Conservation (phyloP, 352 stramenopile genomes). For the Phytophthora ohioensis region DNA sequence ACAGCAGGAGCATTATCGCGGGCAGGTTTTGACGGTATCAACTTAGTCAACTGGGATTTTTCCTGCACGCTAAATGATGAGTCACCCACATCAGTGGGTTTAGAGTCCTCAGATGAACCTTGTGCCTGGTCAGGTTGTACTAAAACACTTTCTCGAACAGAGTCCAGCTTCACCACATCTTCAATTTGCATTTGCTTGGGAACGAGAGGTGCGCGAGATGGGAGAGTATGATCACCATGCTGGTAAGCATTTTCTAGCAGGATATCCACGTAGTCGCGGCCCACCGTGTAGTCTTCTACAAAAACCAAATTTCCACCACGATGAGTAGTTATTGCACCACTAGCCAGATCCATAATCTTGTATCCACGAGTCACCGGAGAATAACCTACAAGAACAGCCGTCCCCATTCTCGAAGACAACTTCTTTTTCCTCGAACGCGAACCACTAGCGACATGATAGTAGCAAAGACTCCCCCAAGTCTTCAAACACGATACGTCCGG, state of each 20-base stretch:
- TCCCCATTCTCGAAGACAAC: background rate
- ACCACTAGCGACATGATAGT: conserved; percentile 1
- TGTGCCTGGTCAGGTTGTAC: background rate
- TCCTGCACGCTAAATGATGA: too few species aligned
- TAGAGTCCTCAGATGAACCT: too few species aligned
- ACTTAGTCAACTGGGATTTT: too few species aligned
- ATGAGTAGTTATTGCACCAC: background rate
- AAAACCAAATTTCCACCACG: background rate
- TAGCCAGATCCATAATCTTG: background rate
- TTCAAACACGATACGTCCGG: conserved; percentile 1
- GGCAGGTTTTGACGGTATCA: too few species aligned
- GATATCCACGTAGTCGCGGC: background rate
- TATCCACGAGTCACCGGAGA: background rate
- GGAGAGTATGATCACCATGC: background rate
- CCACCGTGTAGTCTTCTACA: background rate
- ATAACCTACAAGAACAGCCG: background rate
- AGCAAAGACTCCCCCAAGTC: background rate
- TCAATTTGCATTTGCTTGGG: conserved; percentile 1
- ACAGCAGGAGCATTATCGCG: background rate
- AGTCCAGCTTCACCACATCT: background rate
- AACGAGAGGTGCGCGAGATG: background rate
- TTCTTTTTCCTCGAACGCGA: background rate
- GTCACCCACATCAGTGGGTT: too few species aligned
- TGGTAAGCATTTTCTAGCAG: background rate
- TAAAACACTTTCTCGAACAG: background rate